A percentile compares a stretch with the other conserved stretches of the same genome.
phyloP scores from a whole-genome alignment of 1,139 yeast genomes.

The Arxiozyma bovina region DNA sequence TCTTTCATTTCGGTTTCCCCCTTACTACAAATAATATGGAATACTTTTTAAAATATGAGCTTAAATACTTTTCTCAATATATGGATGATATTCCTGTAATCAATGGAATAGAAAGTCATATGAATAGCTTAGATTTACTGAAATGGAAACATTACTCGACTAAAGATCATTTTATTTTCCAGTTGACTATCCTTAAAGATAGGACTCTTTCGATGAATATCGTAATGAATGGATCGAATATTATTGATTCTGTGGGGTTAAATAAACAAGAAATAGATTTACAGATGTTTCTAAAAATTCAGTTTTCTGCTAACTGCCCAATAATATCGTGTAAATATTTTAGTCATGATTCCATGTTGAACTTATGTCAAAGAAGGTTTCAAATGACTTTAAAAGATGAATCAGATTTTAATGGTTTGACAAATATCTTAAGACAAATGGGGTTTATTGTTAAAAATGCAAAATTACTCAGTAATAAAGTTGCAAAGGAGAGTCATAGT shows the following conservation, averaged over 20 bases:
- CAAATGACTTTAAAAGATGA: constrained; percentile 17
- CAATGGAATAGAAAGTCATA: neutral
- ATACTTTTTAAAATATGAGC: neutral
- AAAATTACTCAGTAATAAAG: neutral
- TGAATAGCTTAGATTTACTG: neutral
- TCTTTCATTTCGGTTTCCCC: neutral
- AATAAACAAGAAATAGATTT: neutral
- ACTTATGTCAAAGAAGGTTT: constrained; percentile 13
- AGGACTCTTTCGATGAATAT: neutral
- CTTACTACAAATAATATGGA: neutral
- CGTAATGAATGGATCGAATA: neutral
- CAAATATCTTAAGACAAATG: constrained; percentile 8
- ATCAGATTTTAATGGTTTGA: constrained; percentile 13
- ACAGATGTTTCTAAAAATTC: constrained; percentile 6
- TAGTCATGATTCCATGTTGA: neutral
- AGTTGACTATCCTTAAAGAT: neutral
- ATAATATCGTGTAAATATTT: constrained; percentile 25
- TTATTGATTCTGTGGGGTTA: neutral
- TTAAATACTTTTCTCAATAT: neutral
- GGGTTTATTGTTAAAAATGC: constrained; percentile 13
- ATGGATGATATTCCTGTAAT: neutral
- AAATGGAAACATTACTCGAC: constrained; percentile 5
- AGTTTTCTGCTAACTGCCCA: constrained; percentile 21
- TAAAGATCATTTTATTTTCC: neutral
- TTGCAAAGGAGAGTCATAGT: neutral